Percentiles rank a stretch among this genome's conserved stretches.
These are phyloP conservation scores for Cicer arietinum DNA, from an alignment of 306 rosid species.

Conservation along the genomic window DNA sequence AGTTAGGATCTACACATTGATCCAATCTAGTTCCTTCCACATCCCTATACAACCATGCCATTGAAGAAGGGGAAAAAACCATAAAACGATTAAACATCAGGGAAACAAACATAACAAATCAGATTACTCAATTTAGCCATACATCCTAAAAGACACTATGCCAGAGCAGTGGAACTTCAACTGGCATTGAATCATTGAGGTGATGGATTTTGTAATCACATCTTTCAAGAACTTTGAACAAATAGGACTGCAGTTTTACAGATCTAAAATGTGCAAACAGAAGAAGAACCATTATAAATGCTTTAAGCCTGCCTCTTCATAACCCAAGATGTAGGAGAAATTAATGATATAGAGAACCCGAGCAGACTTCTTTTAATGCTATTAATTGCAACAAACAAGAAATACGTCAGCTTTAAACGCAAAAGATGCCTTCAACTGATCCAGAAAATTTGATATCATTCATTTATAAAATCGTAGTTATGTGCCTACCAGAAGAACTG, in stretches of 20 bases:
- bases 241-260: background rate
- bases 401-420: background rate
- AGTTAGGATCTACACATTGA: too few species aligned
- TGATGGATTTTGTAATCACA: slow-evolving; percentile 16
- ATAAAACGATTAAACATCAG: slow-evolving; percentile 4
- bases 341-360: background rate
- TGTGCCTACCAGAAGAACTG: background rate
- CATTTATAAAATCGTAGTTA: slow-evolving; percentile 1
- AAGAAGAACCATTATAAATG: background rate
- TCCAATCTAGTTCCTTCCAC: too few species aligned
- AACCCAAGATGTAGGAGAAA: slow-evolving; percentile 15
- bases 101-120: background rate
- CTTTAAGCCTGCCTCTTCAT: slow-evolving; percentile 8
- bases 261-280: too few species aligned
- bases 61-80: background rate
- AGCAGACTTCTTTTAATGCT: background rate
- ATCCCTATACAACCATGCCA: background rate
- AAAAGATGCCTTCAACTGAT: slow-evolving; percentile 3
- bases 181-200: background rate
- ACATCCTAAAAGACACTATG: background rate
- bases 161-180: slow-evolving; percentile 12
- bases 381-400: background rate
- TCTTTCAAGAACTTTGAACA: background rate
- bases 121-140: slow-evolving; percentile 6
- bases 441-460: slow-evolving; percentile 2